Evolutionary conservation across 2,329 filamentous ascomycete genomes (phyloP), one percentile per base, ranked within the genome.

Genomic region (Nemania bipapillata): DNA sequence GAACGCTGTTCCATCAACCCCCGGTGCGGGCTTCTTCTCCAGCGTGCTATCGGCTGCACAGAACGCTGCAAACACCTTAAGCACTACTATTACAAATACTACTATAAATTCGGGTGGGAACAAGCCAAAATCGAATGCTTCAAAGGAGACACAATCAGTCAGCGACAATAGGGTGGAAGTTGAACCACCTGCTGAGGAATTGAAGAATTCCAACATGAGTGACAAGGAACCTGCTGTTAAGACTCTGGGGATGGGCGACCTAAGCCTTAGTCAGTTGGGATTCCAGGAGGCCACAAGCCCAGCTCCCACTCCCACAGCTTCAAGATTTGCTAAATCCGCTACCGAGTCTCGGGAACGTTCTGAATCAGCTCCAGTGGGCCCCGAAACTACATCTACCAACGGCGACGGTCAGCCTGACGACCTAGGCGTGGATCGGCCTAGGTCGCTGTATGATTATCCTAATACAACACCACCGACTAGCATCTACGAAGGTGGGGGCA

Each of bases 41-140:
- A 94, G 92, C 28, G 92, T 99, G 77, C 89, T 99, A 72, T 95
- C 93, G 47, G 95, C 91, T 53, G 96, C 96, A 20, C 95, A 98
- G 80, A 97, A 91, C 86, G 95, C 95, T 50, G 94, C 94, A 15
- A 93, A 84, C 72, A 90, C 88, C 20, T 79, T 94, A 4, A 93
- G 87, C 73, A 92, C 87, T 71, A 93, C 90, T 55, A 90, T 97
- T 54, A 88, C 89, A 56, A 94, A 89, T 77, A 87, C 86, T 3
- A 84, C 85, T 32, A 84, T 88, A 60, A 81, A 84, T 7, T 86
- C 87, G n/a, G 82, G 82, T n/a, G 80, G 81, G 58, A 83, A 83
- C 74, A 83, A 81, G 71, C 83, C 80, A 53, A 83, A 75, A 64
- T 62, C 68, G 69, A 81, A 70, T 57, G 32, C 65, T 55, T 69